Evolutionary conservation across 2,329 filamentous ascomycete genomes (phyloP).

Genomic region (Ascomycota sp.): DNA sequence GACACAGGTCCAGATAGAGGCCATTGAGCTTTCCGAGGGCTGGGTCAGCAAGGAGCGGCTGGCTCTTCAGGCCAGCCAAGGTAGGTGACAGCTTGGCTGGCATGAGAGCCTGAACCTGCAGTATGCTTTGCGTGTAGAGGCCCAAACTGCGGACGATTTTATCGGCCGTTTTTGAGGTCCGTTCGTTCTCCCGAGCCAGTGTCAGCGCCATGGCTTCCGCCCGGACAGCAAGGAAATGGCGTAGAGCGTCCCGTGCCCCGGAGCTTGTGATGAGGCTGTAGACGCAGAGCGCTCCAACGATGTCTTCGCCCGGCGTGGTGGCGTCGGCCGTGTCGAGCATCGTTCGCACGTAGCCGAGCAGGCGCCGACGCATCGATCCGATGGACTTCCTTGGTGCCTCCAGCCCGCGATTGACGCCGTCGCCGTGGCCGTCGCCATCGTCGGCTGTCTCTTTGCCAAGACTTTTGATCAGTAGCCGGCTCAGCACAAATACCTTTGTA

Average conservation of each 20-base stretch:
- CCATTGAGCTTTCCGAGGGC: conserved; percentile 46
- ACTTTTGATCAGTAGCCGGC: conserved; percentile 54
- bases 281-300: conserved; percentile 59
- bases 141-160: conserved; percentile 44
- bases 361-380: conserved; percentile 36
- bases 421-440: conserved; percentile 9
- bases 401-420: conserved; percentile 19
- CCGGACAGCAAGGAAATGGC: conserved; percentile 58
- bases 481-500: conserved; percentile 57
- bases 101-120: conserved; percentile 57
- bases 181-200: conserved; percentile 30
- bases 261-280: conserved; percentile 68
- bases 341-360: conserved; percentile 49
- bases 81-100: conserved; percentile 52
- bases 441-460: conserved; percentile 27
- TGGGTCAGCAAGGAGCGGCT: conserved; percentile 50
- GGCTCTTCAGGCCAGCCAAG: conserved; percentile 45
- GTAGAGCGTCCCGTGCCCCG: conserved; percentile 56
- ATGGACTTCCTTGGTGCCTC: conserved; percentile 45
- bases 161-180: conserved; percentile 16
- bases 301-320: conserved; percentile 22
- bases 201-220: conserved; percentile 44
- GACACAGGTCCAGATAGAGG: conserved; percentile 57
- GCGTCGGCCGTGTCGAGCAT: conserved; percentile 43
- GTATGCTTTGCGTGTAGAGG: conserved; percentile 57